phyloP scores from a whole-genome alignment of 176 grass and related monocot genomes.

The Alloteropsis semialata region DNA sequence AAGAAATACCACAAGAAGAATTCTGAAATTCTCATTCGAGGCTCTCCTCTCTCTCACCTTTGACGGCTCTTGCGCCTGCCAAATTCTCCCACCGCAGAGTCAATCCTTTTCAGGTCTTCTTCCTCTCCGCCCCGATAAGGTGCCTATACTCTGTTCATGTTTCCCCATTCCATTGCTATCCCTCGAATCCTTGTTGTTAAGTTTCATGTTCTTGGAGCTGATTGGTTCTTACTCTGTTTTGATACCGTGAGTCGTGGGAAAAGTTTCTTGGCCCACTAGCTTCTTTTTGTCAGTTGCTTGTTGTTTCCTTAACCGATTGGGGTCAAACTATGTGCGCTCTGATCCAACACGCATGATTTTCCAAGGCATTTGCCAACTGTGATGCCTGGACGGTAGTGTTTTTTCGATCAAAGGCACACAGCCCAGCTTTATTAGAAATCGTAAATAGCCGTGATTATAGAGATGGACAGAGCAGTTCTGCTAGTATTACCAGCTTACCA shows the following conservation, averaged over 20 bases:
- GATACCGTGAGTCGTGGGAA: background rate
- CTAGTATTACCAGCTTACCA: too few relatives aligned
- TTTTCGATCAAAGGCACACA: too few relatives aligned
- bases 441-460: too few relatives aligned
- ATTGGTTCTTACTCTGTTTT: background rate
- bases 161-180: background rate
- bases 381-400: background rate
- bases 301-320: background rate
- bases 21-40: too few relatives aligned
- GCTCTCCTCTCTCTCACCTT: background rate
- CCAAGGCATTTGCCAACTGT: background rate
- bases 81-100: background rate
- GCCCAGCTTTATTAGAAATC: too few relatives aligned
- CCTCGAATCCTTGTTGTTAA: background rate
- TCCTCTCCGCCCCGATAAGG: background rate
- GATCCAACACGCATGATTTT: background rate
- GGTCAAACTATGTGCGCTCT: background rate
- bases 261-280: background rate
- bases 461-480: too few relatives aligned
- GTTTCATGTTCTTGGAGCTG: background rate
- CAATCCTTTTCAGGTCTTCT: background rate
- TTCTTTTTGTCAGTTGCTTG: background rate
- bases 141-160: background rate
- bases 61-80: background rate
- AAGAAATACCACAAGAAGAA: too few relatives aligned